Percentiles rank a stretch among this genome's conserved stretches.
Evolutionary conservation across 108 stramenopile species (phyloP).

Genomic region (Phaeodactylum tricornutum): DNA sequence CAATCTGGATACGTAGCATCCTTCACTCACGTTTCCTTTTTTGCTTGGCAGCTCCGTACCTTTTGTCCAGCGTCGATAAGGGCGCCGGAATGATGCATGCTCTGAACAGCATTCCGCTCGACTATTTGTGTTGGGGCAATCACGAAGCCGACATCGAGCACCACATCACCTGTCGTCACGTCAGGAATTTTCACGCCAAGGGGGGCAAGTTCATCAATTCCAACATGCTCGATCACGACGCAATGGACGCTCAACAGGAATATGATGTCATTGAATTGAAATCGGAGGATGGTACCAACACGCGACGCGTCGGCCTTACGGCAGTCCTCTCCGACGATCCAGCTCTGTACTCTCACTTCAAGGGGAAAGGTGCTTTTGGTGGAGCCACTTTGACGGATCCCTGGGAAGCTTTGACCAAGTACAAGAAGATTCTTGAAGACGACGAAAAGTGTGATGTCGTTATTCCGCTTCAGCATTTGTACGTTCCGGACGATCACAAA

Average conservation of each 20-base stretch:
- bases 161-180: conserved; percentile 18
- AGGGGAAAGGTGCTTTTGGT: conserved; percentile 28
- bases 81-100: conserved; percentile 46
- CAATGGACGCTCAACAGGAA: conserved; percentile 25
- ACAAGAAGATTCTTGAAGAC: conserved; percentile 18
- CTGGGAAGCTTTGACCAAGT: conserved; percentile 23
- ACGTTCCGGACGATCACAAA: conserved; percentile 33
- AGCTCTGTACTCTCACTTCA: conserved; percentile 28
- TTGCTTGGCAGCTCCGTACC: no score
- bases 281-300: conserved; percentile 22
- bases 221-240: conserved; percentile 42
- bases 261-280: conserved; percentile 25
- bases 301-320: conserved; percentile 21
- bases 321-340: conserved; percentile 35
- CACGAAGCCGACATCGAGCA: conserved; percentile 42
- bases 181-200: conserved; percentile 20
- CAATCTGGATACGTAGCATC: neutral
- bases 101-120: conserved; percentile 19
- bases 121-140: conserved; percentile 34
- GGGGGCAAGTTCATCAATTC: conserved; percentile 40
- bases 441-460: conserved; percentile 28
- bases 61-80: conserved; percentile 27
- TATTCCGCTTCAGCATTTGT: conserved; percentile 35
- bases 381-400: conserved; percentile 33
- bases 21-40: neutral